phyloP scores from a whole-genome alignment of 495 filamentous ascomycete species.

The Aspergillus wentii region DNA sequence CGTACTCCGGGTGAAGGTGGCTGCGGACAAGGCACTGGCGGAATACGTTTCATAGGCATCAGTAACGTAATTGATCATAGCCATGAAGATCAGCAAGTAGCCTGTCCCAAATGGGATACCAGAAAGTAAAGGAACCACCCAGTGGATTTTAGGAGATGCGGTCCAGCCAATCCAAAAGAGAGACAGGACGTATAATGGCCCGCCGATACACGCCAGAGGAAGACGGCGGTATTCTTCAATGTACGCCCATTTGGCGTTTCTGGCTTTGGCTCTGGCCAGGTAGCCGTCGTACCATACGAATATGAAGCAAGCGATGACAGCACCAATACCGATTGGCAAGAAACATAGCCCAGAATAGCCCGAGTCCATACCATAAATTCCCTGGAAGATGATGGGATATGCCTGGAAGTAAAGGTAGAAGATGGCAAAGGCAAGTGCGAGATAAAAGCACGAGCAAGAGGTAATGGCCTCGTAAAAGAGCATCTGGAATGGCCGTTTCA shows the following conservation, averaged over 20 bases:
- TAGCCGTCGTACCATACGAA: conserved; percentile 38
- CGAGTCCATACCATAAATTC: neutral
- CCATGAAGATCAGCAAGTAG: conserved; percentile 41
- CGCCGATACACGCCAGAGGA: conserved; percentile 36
- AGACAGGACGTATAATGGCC: conserved; percentile 32
- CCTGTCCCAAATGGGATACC: conserved; percentile 37
- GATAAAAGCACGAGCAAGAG: conserved; percentile 43
- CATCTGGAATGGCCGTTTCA: conserved; percentile 24
- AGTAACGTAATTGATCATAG: conserved; percentile 41
- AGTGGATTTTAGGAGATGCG: conserved; percentile 29
- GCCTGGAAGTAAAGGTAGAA: conserved; percentile 57
- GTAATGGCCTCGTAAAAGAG: conserved; percentile 34
- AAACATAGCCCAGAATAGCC: conserved; percentile 11
- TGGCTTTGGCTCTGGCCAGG: conserved; percentile 28
- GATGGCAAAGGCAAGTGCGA: conserved; percentile 54
- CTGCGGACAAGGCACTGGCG: conserved; percentile 37
- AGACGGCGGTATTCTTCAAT: conserved; percentile 37
- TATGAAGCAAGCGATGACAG: conserved; percentile 10
- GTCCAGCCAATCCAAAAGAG: conserved; percentile 40
- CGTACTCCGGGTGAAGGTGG: conserved; percentile 34
- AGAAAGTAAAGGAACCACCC: conserved; percentile 34
- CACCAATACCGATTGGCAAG: conserved; percentile 45
- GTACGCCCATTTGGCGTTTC: conserved; percentile 28
- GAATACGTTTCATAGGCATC: conserved; percentile 41
- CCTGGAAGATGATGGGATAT: conserved; percentile 53